These are phyloP conservation scores for Cercospora canescens DNA, from an alignment of 2,329 filamentous ascomycete species.

Conservation along the genomic window DNA sequence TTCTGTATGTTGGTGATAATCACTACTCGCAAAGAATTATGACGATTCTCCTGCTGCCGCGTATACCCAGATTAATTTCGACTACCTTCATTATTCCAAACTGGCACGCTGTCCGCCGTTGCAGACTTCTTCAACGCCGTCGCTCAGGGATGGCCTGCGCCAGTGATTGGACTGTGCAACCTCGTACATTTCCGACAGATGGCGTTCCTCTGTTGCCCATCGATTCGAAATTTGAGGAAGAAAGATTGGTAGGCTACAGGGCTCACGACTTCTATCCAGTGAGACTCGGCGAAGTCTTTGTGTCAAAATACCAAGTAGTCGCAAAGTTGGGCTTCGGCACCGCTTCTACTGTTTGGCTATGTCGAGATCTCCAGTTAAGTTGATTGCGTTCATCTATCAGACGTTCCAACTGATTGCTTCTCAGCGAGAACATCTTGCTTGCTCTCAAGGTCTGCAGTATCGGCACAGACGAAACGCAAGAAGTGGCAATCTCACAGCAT, in stretches of 20 bases:
- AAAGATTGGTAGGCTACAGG: constrained; percentile 13
- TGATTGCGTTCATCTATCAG: background rate
- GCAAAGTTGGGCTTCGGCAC: constrained; percentile 46
- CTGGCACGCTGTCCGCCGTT: background rate
- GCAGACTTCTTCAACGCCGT: background rate
- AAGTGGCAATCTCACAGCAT: background rate
- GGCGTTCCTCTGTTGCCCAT: background rate
- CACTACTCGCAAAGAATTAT: background rate
- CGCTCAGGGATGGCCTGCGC: background rate
- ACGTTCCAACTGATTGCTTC: background rate
- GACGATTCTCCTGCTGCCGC: background rate
- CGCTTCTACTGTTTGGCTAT: constrained; percentile 45
- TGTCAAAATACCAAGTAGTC: constrained; percentile 39
- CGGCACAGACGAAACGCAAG: background rate
- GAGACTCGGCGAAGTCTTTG: constrained; percentile 35
- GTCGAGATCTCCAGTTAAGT: constrained; percentile 29
- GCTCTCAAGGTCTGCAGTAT: background rate
- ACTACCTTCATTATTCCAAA: background rate
- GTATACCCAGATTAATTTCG: background rate
- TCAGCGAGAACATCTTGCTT: background rate
- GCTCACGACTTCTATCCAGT: constrained; percentile 38
- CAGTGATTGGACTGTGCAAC: background rate
- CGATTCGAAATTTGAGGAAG: constrained; percentile 7
- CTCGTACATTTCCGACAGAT: background rate
- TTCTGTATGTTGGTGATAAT: background rate